These are phyloP conservation scores for Helianthus tuberosus DNA, from an alignment of 129 eudicot species.

Conservation along the genomic window DNA sequence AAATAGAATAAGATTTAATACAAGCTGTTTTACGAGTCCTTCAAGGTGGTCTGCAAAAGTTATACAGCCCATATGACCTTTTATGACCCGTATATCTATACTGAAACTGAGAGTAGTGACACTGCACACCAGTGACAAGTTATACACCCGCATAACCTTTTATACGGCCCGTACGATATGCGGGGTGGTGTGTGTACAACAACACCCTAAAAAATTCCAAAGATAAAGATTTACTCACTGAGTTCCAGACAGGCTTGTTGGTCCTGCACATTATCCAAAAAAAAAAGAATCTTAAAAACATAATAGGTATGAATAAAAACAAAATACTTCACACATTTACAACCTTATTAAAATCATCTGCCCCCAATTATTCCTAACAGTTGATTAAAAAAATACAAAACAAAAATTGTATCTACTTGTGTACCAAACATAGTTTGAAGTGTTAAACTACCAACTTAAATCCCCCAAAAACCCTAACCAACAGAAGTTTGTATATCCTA, in stretches of 20 bases:
- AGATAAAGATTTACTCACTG: conserved; percentile 60
- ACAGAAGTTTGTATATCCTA: conserved; percentile 9
- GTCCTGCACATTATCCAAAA: conserved; percentile 60
- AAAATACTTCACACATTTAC: conserved; percentile 3
- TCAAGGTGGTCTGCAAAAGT: too few species aligned
- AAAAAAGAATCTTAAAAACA: conserved; percentile 1
- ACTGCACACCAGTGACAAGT: too few species aligned
- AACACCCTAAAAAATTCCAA: not conserved
- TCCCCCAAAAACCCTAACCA: not conserved
- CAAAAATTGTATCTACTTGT: not conserved
- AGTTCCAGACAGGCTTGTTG: conserved; percentile 75
- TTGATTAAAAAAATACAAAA: not conserved
- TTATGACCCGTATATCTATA: too few species aligned
- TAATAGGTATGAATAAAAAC: conserved; percentile 9
- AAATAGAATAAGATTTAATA: too few species aligned
- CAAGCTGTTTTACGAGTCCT: too few species aligned
- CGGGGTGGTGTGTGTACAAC: too few species aligned
- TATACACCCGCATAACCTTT: too few species aligned
- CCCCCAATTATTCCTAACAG: too few species aligned
- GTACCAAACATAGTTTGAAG: not conserved
- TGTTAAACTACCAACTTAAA: not conserved
- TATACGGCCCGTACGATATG: too few species aligned
- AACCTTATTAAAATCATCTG: not conserved
- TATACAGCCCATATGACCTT: too few species aligned
- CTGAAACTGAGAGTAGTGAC: too few species aligned